phyloP scores from a whole-genome alignment of 202 grass and related monocot genomes.

The Brachypodium distachyon region DNA sequence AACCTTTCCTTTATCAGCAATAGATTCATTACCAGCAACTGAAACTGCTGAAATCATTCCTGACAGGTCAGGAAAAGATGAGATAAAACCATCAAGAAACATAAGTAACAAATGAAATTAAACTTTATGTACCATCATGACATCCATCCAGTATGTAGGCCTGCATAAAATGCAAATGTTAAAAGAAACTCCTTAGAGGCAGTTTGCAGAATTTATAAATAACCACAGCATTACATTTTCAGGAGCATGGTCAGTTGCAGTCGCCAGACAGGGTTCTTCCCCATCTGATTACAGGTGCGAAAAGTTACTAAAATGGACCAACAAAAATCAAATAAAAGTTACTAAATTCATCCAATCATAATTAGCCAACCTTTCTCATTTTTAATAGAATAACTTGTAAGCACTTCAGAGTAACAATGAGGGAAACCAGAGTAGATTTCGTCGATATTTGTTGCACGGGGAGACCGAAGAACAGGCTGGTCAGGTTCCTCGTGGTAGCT shows the following conservation, averaged over 20 bases:
- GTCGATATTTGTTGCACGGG: conserved; percentile 19
- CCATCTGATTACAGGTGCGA: neutral
- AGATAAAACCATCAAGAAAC: neutral
- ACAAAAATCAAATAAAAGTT: conserved; percentile 4
- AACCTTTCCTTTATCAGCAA: neutral
- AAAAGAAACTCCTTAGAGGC: neutral
- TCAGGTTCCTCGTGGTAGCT: conserved; percentile 18
- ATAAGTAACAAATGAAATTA: neutral
- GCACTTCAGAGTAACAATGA: conserved; percentile 41
- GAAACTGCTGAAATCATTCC: neutral
- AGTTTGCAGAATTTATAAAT: neutral
- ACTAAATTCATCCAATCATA: neutral
- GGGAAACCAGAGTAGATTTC: conserved; percentile 34
- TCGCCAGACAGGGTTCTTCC: neutral
- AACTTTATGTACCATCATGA: neutral
- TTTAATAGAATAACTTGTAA: conserved; percentile 33
- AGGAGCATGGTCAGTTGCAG: neutral
- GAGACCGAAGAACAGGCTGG: conserved; percentile 20
- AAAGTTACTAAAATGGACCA: neutral
- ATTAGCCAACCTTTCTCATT: conserved; percentile 30
- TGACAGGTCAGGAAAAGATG: neutral
- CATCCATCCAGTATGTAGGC: neutral
- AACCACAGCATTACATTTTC: neutral
- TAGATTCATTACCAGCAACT: neutral
- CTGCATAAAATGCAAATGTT: neutral